phyloP scores from a whole-genome alignment of 2,329 filamentous ascomycete genomes.

The Trichophyton mentagrophytes region DNA sequence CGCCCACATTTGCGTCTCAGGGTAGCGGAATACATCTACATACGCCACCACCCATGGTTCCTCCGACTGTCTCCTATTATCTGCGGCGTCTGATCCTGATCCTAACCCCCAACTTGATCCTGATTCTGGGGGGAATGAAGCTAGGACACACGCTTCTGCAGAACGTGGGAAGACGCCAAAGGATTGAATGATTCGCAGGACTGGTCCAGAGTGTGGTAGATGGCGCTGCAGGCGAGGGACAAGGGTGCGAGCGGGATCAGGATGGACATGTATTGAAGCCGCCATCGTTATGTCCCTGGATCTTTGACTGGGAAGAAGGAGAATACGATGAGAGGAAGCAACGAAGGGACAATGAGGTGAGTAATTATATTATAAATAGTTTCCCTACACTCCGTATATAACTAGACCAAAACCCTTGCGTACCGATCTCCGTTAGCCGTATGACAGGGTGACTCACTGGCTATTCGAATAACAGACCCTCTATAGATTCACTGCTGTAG shows the following conservation, averaged over 20 bases:
- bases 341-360: not conserved
- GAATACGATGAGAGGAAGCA: not conserved
- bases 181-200: slow-evolving; percentile 28
- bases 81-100: not conserved
- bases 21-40: slow-evolving; percentile 28
- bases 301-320: not conserved
- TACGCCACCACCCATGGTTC: slow-evolving; percentile 28
- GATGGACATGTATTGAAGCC: slow-evolving; percentile 11
- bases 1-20: slow-evolving; percentile 31
- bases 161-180: slow-evolving; percentile 22
- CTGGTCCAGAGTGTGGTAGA: slow-evolving; percentile 27
- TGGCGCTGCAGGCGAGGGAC: slow-evolving; percentile 22
- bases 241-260: slow-evolving; percentile 7
- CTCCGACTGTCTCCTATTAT: not conserved
- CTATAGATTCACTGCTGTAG: too few relatives aligned
- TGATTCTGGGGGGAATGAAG: slow-evolving; percentile 20
- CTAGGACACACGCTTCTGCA: slow-evolving; percentile 23
- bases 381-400: not conserved
- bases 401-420: not conserved
- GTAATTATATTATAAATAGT: not conserved
- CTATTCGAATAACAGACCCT: too few relatives aligned
- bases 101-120: not conserved
- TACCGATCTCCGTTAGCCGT: not conserved
- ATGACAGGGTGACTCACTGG: not conserved
- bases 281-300: not conserved